Conservation (phyloP, 192 early-diverging fungal species). For the Umbelopsis sp. region DNA sequence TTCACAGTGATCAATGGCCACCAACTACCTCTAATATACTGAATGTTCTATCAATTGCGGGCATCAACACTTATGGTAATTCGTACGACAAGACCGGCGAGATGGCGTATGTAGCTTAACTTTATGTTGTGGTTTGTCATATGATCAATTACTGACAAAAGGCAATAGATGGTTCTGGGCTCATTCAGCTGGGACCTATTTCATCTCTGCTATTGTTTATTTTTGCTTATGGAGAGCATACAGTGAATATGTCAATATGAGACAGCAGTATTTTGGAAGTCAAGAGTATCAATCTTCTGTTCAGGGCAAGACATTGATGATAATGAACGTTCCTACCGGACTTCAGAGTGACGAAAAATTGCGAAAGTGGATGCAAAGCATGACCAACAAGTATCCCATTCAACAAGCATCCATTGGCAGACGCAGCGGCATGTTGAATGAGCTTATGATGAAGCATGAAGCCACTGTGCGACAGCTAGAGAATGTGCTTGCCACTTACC, state of each 20-base stretch:
- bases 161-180: constrained; percentile 59
- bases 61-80: constrained; percentile 16
- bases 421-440: constrained; percentile 64
- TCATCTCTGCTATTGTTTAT: constrained; percentile 59
- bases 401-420: constrained; percentile 67
- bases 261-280: constrained; percentile 61
- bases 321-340: constrained; percentile 60
- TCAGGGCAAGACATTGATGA: constrained; percentile 69
- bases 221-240: constrained; percentile 56
- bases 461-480: constrained; percentile 66
- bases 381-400: constrained; percentile 46
- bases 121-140: background rate
- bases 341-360: constrained; percentile 62
- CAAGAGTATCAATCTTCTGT: constrained; percentile 62
- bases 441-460: constrained; percentile 68
- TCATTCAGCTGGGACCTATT: constrained; percentile 62
- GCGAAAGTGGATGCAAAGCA: constrained; percentile 46
- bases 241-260: constrained; percentile 51
- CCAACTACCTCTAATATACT: constrained; percentile 24
- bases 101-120: background rate
- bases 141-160: constrained; percentile 3
- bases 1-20: constrained; percentile 19
- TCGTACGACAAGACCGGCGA: constrained; percentile 16
- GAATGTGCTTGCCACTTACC: constrained; percentile 59
- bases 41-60: constrained; percentile 10